Conservation (phyloP, 169 alveolate genomes). For the Cytauxzoon felis region DNA sequence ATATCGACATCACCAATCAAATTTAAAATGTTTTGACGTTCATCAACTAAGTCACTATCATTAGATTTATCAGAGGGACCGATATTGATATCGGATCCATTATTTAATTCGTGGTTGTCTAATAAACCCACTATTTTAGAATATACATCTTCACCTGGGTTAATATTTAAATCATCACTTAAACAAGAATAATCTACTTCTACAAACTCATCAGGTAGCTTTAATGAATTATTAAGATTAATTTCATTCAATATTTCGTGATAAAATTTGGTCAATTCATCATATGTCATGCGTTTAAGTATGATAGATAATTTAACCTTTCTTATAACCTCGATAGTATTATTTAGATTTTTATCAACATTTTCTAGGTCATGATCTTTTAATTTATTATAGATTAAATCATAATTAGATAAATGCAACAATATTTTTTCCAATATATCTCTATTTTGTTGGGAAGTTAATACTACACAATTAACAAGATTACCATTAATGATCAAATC, state of each 20-base stretch:
- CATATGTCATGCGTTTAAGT: conserved; percentile 15
- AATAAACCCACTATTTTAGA: no score
- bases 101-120: no score
- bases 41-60: no score
- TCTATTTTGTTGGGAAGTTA: conserved; percentile 8
- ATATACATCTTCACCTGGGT: no score
- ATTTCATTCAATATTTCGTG: conserved; percentile 12
- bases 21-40: conserved; percentile 19
- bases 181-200: conserved; percentile 5
- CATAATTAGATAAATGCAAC: conserved; percentile 42
- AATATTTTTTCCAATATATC: conserved; percentile 15
- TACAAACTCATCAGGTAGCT: conserved; percentile 12
- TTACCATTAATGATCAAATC: conserved; percentile 10
- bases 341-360: background rate
- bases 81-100: no score
- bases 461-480: conserved; percentile 5
- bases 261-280: conserved; percentile 18
- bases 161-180: conserved; percentile 12
- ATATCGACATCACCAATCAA: conserved; percentile 37
- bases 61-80: no score
- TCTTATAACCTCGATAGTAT: conserved; percentile 19
- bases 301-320: conserved; percentile 13
- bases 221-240: background rate
- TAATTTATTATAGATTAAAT: conserved; percentile 14
- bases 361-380: conserved; percentile 14